Percentiles rank a stretch among this genome's conserved stretches.
These are phyloP conservation scores for Cephalotrichum gorgonifer DNA, from an alignment of 2,329 filamentous ascomycete genomes.

Conservation along the genomic window DNA sequence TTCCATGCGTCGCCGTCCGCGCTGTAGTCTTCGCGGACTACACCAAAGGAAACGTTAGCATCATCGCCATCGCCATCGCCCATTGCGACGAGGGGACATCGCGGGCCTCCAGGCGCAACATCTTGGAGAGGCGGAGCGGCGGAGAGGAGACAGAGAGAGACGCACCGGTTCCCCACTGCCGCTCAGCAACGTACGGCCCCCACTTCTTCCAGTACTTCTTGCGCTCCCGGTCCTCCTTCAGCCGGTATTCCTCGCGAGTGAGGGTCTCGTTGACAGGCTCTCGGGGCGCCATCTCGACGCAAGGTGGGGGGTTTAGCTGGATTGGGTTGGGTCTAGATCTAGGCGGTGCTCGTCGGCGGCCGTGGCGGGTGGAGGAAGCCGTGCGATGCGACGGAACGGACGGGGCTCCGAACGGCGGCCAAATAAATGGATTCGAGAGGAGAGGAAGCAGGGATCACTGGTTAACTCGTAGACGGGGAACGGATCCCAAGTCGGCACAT, in stretches of 20 bases:
- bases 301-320: not conserved
- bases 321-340: no score
- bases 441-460: no score
- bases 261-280: conserved; percentile 72
- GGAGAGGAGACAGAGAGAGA: conserved; percentile 7
- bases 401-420: no score
- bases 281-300: not conserved
- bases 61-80: not conserved
- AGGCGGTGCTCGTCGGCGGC: no score
- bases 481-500: no score
- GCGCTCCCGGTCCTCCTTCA: conserved; percentile 75
- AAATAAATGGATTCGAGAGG: no score
- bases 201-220: conserved; percentile 97
- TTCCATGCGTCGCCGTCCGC: conserved; percentile 92
- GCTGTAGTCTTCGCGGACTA: conserved; percentile 84
- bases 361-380: no score
- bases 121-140: no score
- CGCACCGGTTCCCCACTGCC: conserved; percentile 89
- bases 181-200: conserved; percentile 87
- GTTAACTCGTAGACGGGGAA: no score
- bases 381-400: no score
- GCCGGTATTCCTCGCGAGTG: conserved; percentile 80
- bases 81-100: not conserved
- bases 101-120: no score
- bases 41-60: not conserved